Percentiles rank a stretch among this genome's conserved stretches.
Conservation (phyloP, 495 filamentous ascomycete genomes). For the Parachaetomium inaequale region DNA sequence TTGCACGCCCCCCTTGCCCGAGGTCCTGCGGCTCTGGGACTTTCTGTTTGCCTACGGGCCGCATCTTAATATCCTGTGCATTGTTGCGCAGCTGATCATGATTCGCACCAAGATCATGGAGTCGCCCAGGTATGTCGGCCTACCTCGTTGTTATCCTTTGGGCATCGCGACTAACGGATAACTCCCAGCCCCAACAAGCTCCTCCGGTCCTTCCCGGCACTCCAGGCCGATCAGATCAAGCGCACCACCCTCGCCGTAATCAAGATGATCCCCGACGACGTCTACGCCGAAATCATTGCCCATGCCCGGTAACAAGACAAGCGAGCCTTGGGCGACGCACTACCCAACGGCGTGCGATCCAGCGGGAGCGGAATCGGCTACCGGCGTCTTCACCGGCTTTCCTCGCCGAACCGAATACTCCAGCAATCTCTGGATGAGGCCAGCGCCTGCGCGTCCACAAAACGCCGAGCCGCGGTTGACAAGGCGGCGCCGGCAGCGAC, state of each 20-base stretch:
- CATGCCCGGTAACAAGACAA: slow-evolving; percentile 63
- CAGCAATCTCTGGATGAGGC: not conserved
- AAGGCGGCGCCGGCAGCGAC: not conserved
- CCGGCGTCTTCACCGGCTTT: too few species aligned
- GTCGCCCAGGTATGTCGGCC: slow-evolving; percentile 68
- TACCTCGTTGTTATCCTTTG: not conserved
- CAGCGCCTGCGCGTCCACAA: not conserved
- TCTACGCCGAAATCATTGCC: slow-evolving; percentile 82
- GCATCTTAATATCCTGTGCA: slow-evolving; percentile 92
- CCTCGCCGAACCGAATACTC: too few species aligned
- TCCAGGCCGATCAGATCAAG: slow-evolving; percentile 79
- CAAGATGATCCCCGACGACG: slow-evolving; percentile 77
- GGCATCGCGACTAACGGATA: slow-evolving; percentile 20
- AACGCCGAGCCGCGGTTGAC: not conserved
- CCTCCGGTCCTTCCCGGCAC: slow-evolving; percentile 79
- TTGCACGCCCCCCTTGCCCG: slow-evolving; percentile 93
- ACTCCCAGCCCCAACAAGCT: slow-evolving; percentile 77
- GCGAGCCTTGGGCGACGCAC: not conserved
- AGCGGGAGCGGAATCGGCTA: not conserved
- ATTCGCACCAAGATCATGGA: slow-evolving; percentile 79
- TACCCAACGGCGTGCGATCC: not conserved
- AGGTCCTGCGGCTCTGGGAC: slow-evolving; percentile 95
- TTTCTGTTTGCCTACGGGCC: slow-evolving; percentile 94
- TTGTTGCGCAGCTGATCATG: slow-evolving; percentile 91
- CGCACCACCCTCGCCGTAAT: slow-evolving; percentile 73